phyloP scores from a whole-genome alignment of 116 monocot genomes.

The Iris pallida region DNA sequence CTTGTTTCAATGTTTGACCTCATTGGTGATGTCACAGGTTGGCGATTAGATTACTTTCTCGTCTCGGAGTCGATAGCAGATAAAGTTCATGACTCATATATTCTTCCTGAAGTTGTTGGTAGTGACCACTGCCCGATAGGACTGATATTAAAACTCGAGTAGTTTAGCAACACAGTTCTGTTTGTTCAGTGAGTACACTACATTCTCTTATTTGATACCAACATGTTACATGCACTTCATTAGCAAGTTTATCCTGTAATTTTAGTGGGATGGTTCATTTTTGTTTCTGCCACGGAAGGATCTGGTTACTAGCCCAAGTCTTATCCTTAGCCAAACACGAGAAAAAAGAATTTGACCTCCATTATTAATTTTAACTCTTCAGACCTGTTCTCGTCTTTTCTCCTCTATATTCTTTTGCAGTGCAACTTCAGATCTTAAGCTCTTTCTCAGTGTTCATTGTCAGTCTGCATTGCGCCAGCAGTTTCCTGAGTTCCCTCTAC shows the following conservation, averaged over 20 bases:
- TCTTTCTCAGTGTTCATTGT: no score
- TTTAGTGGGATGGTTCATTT: neutral
- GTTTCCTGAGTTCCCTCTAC: no score
- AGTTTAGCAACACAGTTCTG: neutral
- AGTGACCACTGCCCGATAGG: slow-evolving; percentile 95
- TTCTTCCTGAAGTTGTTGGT: slow-evolving; percentile 74
- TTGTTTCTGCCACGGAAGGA: no score
- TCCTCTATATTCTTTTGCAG: no score
- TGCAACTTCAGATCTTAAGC: no score
- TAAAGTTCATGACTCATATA: slow-evolving; percentile 79
- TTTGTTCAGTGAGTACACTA: neutral
- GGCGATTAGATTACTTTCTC: slow-evolving; percentile 94
- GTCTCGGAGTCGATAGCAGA: slow-evolving; percentile 72
- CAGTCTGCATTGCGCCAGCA: no score
- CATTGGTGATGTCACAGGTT: slow-evolving; percentile 36
- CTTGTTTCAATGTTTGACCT: neutral
- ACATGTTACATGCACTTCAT: neutral
- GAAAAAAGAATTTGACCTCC: no score
- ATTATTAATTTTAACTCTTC: no score
- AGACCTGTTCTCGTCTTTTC: no score
- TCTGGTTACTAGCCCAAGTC: no score
- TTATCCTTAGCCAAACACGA: no score
- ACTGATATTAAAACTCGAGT: slow-evolving; percentile 61
- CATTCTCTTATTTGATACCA: neutral
- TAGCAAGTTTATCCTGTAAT: neutral